Evolutionary conservation across 306 rosid species (phyloP), one percentile per base, ranked within the genome.

Genomic region (Clitoria ternatea): DNA sequence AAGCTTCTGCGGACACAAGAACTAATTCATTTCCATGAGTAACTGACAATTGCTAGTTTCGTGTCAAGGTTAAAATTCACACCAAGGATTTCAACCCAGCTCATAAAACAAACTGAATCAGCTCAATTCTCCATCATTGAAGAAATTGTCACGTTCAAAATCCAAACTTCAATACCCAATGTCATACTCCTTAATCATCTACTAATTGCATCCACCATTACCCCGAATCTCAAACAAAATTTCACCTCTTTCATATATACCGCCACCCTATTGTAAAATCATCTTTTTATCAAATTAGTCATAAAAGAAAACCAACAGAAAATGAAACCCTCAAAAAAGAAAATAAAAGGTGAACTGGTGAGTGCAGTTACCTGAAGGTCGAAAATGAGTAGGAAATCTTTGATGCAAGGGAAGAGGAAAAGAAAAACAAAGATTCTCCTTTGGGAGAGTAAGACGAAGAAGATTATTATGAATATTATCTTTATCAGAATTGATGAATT

Each of bases 121-220:
- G 32, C 29, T 62, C 23, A 40, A 69, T 62, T 69, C 47, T 72
- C 61, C 26, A 60, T 14, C 7, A 5, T 20, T 44, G 19, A 44
- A 77, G 64, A 29, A 66, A 77, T 61, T 69, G 36, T 69, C 4
- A 35, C 7, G 39, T 39, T 42, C 7, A 72, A 81, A 76, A 72
- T 52, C 70, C 17, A 7, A 33, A 35, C 35, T 67, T 33, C 5
- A 60, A 42, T 6, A 37, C 68, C 52, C 67, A 53, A 61, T 13
- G 35, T 26, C 56, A 53, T 24, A 20, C 57, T 36, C 52, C 29
- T 40, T 5, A 35, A 57, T 8, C 12, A 32, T 36, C 27, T 40
- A 36, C 42, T n/a, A 18, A 48, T 36, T 4, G 32, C 13, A 42
- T n/a, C 49, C 72, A 7, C 43, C 60, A 32, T 39, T 29, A 19